A percentile compares a stretch with the other conserved stretches of the same genome.
phyloP scores from a whole-genome alignment of 2,329 filamentous ascomycete genomes.

The Neofusicoccum cordaticola region DNA sequence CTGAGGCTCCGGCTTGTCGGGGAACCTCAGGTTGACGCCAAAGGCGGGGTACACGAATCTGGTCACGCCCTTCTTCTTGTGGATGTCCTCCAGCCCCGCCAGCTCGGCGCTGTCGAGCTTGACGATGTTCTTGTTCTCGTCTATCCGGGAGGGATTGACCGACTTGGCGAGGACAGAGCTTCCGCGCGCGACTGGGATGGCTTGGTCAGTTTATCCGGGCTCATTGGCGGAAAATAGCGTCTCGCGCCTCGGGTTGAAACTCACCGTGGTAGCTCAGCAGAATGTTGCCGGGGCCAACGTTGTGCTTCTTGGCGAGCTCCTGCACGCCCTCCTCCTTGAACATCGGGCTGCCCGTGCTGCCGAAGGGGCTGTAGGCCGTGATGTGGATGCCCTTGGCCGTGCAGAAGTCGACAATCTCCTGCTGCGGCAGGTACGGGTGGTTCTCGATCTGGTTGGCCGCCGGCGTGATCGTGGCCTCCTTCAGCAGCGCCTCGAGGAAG shows the following conservation, averaged over 20 bases:
- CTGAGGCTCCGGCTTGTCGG: constrained; percentile 39
- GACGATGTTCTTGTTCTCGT: constrained; percentile 66
- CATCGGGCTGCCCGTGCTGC: constrained; percentile 48
- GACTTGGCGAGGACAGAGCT: constrained; percentile 72
- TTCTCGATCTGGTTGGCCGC: constrained; percentile 74
- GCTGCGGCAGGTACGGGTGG: constrained; percentile 68
- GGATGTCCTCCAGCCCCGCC: constrained; percentile 46
- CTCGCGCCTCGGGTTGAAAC: constrained; percentile 27
- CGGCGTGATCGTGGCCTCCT: constrained; percentile 61
- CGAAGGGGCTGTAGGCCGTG: constrained; percentile 63
- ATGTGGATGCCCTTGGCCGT: constrained; percentile 66
- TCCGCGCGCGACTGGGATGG: constrained; percentile 60
- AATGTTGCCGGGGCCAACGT: constrained; percentile 52
- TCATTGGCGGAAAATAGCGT: constrained; percentile 4
- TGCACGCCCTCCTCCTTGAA: constrained; percentile 48
- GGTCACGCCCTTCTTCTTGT: constrained; percentile 47
- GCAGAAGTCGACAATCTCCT: constrained; percentile 69
- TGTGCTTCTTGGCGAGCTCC: constrained; percentile 50
- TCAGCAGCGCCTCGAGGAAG: constrained; percentile 50
- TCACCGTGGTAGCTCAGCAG: constrained; percentile 70
- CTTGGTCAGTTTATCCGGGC: constrained; percentile 7
- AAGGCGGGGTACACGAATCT: constrained; percentile 51
- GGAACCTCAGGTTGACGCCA: constrained; percentile 49
- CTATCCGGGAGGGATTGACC: constrained; percentile 65
- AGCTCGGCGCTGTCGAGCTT: constrained; percentile 64